Evolutionary conservation across 1,284 basidiomycete genomes (phyloP).

Genomic region (Trichosporon coremiiforme): DNA sequence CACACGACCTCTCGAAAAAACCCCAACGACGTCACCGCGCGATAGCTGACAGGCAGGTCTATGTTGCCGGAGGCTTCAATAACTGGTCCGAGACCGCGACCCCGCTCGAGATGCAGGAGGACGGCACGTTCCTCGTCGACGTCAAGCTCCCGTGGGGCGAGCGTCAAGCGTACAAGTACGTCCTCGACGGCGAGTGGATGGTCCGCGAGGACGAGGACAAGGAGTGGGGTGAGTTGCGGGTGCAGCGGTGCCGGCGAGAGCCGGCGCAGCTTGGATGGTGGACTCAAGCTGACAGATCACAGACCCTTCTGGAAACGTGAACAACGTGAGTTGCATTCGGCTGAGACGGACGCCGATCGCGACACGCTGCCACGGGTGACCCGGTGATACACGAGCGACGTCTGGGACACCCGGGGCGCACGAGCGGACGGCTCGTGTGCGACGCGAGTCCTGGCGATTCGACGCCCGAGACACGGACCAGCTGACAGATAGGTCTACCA

Average conservation of each 20-base stretch:
- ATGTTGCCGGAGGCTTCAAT: slow-evolving; percentile 55
- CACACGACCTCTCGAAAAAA: background rate
- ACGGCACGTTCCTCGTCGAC: slow-evolving; percentile 47
- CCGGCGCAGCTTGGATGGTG: background rate
- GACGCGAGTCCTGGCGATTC: background rate
- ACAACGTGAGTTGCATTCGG: slow-evolving; percentile 45
- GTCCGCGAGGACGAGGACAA: slow-evolving; percentile 57
- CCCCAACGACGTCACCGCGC: background rate
- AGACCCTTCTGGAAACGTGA: slow-evolving; percentile 57
- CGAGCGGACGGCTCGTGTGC: slow-evolving; percentile 4
- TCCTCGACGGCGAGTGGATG: slow-evolving; percentile 57
- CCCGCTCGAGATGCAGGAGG: slow-evolving; percentile 45
- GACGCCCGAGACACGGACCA: background rate
- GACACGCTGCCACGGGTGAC: slow-evolving; percentile 11
- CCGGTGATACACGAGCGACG: slow-evolving; percentile 19
- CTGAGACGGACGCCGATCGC: slow-evolving; percentile 10
- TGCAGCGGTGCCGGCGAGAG: too few relatives aligned
- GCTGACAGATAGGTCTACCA: slow-evolving; percentile 19
- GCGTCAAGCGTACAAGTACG: slow-evolving; percentile 57
- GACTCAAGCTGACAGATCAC: background rate
- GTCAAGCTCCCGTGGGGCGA: slow-evolving; percentile 52
- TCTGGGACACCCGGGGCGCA: slow-evolving; percentile 18
- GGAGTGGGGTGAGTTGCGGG: slow-evolving; percentile 52
- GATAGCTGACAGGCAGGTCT: slow-evolving; percentile 39
- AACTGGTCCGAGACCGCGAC: slow-evolving; percentile 52